Evolutionary conservation across 345 rosid species (phyloP), one percentile per base, ranked within the genome.

Genomic region (Ceriops zippeliana): DNA sequence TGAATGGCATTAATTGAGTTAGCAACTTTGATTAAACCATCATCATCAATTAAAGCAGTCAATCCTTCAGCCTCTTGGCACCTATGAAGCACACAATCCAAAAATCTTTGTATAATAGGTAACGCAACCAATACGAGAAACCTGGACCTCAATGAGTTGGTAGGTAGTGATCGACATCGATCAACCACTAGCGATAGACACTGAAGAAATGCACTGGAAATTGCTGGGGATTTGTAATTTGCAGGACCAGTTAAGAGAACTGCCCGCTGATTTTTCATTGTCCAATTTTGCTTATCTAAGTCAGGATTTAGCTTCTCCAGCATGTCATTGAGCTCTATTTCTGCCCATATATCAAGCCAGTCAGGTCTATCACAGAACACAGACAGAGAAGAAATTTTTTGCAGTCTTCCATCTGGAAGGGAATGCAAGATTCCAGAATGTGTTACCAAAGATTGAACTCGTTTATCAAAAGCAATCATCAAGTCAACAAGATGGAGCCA

Each of bases 51-150:
- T 72, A 90, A 73, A 28, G 98, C 92, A 70, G 99, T 95, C 80
- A 90, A 69, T 66, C 98, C 98, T 83, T 91, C 98, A 8, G 98
- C 98, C 73, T 90, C 98, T 79, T 88, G 99, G 79, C 99, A 90
- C 78, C 92, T 85, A 72, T 78, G 73, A 72, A 86, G 83, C 63
- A 86, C 70, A 72, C 89, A 72, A 76, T 92, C 92, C 80, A 88
- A 80, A 83, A 87, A 87, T 58, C 73, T 76, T 6, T 75, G 86
- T 72, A 89, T 67, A 21, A 79, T 75, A 57, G 96, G 93, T 4
- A 79, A 77, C 69, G 87, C 96, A 51, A 86, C 86, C 76, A 87
- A 79, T 77, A 78, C 85, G 42, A 91, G 80, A 84, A 90, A 91
- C 77, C 89, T 90, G 66, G 89, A 84, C 77, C 96, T 86, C 69